Conservation (phyloP, 2,329 filamentous ascomycete species). For the Aspergillus ustus region DNA sequence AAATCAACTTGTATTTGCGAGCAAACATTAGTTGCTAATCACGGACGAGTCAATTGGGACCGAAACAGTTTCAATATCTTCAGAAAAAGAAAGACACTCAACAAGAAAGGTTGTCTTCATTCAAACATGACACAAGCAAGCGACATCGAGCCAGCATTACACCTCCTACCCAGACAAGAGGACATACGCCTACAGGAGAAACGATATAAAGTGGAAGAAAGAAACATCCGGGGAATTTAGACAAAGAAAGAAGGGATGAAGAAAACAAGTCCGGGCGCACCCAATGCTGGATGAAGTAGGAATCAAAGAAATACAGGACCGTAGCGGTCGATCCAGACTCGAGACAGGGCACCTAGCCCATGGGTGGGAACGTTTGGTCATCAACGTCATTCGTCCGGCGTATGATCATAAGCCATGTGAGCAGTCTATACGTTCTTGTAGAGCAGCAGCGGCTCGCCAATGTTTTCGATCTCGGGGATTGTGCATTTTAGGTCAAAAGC, state of each 20-base stretch:
- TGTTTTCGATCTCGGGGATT: slow-evolving; percentile 97
- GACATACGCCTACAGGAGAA: slow-evolving; percentile 5
- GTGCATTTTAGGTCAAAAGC: slow-evolving; percentile 99
- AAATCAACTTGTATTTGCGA: neutral
- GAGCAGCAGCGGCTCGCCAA: slow-evolving; percentile 90
- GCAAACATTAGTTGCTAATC: neutral
- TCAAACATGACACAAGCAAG: neutral
- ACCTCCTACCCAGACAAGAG: slow-evolving; percentile 9
- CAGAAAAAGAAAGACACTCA: neutral
- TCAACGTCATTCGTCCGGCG: slow-evolving; percentile 44
- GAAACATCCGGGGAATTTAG: slow-evolving; percentile 22
- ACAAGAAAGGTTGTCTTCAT: neutral
- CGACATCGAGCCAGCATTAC: neutral
- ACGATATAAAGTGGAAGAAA: slow-evolving; percentile 17
- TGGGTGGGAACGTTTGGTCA: slow-evolving; percentile 28
- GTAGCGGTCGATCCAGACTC: slow-evolving; percentile 12
- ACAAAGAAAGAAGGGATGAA: slow-evolving; percentile 24
- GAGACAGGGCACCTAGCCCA: slow-evolving; percentile 15
- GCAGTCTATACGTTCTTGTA: slow-evolving; percentile 65
- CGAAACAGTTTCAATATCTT: neutral
- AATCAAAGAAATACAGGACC: slow-evolving; percentile 20
- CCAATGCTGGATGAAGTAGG: slow-evolving; percentile 27
- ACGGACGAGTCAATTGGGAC: neutral
- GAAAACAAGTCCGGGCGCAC: slow-evolving; percentile 27
- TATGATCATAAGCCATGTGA: slow-evolving; percentile 33